These are phyloP conservation scores for Botrytis sinoallii DNA, from an alignment of 2,329 filamentous ascomycete genomes.

Conservation along the genomic window DNA sequence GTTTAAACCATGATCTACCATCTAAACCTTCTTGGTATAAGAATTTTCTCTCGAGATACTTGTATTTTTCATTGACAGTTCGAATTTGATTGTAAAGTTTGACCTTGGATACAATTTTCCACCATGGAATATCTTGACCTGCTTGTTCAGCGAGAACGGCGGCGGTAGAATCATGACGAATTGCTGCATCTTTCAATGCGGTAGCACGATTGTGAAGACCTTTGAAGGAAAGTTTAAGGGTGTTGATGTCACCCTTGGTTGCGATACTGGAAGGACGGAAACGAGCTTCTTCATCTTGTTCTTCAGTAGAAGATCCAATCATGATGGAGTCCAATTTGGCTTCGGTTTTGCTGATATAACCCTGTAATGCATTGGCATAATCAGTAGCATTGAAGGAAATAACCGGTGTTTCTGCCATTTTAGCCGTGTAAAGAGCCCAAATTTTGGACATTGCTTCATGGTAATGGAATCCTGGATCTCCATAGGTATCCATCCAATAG, in stretches of 20 bases:
- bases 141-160: slow-evolving; percentile 43
- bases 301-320: slow-evolving; percentile 25
- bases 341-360: slow-evolving; percentile 35
- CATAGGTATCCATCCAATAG: slow-evolving; percentile 77
- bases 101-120: slow-evolving; percentile 68
- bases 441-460: slow-evolving; percentile 57
- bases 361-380: slow-evolving; percentile 37
- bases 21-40: slow-evolving; percentile 74
- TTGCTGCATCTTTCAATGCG: slow-evolving; percentile 28
- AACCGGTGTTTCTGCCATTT: slow-evolving; percentile 49
- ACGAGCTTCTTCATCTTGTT: slow-evolving; percentile 34
- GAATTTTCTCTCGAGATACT: slow-evolving; percentile 78
- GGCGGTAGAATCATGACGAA: slow-evolving; percentile 34
- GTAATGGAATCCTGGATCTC: slow-evolving; percentile 63
- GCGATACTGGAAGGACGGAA: slow-evolving; percentile 25
- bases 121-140: slow-evolving; percentile 66
- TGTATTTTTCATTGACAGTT: slow-evolving; percentile 75
- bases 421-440: slow-evolving; percentile 48
- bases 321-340: slow-evolving; percentile 32
- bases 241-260: slow-evolving; percentile 27
- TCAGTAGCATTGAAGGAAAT: slow-evolving; percentile 51
- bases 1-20: slow-evolving; percentile 84
- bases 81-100: slow-evolving; percentile 62
- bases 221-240: slow-evolving; percentile 32
- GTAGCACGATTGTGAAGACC: slow-evolving; percentile 32